phyloP scores from a whole-genome alignment of 495 filamentous ascomycete genomes.

The Friedmanniomyces endolithicus region DNA sequence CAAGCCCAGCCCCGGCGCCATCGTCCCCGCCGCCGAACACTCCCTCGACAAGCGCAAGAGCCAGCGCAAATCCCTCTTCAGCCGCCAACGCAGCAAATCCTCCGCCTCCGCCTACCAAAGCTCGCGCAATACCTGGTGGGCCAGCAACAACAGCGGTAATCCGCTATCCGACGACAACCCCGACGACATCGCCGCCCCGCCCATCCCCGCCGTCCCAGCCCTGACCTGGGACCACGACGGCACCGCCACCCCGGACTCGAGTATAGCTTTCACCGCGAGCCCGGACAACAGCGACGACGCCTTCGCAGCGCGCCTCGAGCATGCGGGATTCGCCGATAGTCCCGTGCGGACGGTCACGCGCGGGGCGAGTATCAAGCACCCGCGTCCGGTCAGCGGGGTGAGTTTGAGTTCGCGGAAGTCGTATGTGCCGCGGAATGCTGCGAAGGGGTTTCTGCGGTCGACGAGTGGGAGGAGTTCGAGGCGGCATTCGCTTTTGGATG shows the following conservation, averaged over 20 bases:
- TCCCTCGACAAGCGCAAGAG: not conserved
- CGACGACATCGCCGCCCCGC: not conserved
- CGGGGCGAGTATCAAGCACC: constrained; percentile 8
- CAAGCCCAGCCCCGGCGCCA: not conserved
- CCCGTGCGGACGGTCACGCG: not conserved
- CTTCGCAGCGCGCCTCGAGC: not conserved
- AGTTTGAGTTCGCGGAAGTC: not conserved
- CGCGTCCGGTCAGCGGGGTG: constrained; percentile 6
- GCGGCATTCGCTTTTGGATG: constrained; percentile 7
- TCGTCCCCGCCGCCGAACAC: not conserved
- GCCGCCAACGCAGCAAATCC: constrained; percentile 1
- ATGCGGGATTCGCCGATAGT: not conserved
- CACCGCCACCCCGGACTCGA: not conserved
- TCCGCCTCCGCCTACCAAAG: not conserved
- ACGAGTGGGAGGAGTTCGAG: not conserved
- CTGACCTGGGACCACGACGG: constrained; percentile 4
- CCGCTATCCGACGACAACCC: constrained; percentile 1
- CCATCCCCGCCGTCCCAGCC: not conserved
- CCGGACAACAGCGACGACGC: not conserved
- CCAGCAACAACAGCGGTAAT: constrained; percentile 8
- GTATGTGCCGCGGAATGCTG: constrained; percentile 6
- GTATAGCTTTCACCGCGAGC: not conserved
- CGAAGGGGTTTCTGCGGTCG: constrained; percentile 6
- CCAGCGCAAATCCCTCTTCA: not conserved
- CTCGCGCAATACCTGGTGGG: constrained; percentile 4